Conservation (phyloP, 2,329 filamentous ascomycete species). For the Paraconiothyrium brasiliense region DNA sequence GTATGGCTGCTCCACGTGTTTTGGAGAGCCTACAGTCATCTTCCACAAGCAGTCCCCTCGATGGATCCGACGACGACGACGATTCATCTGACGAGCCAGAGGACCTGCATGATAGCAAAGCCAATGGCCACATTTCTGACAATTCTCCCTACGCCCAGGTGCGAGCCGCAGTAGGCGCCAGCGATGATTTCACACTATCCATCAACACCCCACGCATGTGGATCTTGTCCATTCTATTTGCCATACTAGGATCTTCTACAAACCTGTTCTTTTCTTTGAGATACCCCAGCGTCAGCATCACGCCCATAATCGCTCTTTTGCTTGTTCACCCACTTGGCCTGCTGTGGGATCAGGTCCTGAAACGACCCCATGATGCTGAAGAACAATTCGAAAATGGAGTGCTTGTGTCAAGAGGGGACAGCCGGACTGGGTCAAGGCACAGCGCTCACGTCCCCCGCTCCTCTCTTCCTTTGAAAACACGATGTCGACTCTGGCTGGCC, state of each 20-base stretch:
- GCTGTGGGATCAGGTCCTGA: conserved; percentile 78
- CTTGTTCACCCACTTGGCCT: conserved; percentile 85
- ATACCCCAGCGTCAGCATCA: conserved; percentile 91
- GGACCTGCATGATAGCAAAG: conserved; percentile 45
- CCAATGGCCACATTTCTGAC: conserved; percentile 65
- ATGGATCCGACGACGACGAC: conserved; percentile 31
- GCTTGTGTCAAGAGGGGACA: conserved; percentile 38
- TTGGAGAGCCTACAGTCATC: conserved; percentile 41
- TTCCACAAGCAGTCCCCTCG: conserved; percentile 36
- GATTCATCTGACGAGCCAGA: conserved; percentile 36
- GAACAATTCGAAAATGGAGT: conserved; percentile 68
- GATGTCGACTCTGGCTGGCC: conserved; percentile 75
- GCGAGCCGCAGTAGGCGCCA: conserved; percentile 78
- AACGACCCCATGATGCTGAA: conserved; percentile 64
- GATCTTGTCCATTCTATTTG: conserved; percentile 80
- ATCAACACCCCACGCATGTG: conserved; percentile 92
- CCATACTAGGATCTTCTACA: conserved; percentile 81
- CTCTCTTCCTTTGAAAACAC: conserved; percentile 40
- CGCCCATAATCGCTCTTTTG: conserved; percentile 85
- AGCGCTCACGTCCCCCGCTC: conserved; percentile 20
- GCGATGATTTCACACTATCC: conserved; percentile 78
- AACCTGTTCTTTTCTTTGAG: conserved; percentile 89
- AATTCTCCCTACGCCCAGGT: conserved; percentile 83
- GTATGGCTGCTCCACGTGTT: conserved; percentile 30
- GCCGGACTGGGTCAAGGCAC: conserved; percentile 20